Evolutionary conservation across 1,139 yeast genomes (phyloP).

Genomic region (Lodderomyces parapsilosis): DNA sequence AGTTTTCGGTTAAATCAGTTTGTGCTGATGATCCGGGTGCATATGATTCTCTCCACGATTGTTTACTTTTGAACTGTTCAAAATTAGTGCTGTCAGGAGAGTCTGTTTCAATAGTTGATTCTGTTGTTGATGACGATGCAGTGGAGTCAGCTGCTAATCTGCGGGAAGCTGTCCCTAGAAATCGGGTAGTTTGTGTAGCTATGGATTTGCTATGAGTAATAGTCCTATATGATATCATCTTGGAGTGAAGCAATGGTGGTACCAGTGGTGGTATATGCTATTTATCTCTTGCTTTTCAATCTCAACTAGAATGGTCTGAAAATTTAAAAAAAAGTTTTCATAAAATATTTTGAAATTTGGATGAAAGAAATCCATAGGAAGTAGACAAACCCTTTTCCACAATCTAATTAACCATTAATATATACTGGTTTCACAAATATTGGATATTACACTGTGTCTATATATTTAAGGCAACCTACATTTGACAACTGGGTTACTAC

Average conservation of each 20-base stretch:
- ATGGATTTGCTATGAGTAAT: not conserved
- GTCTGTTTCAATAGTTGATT: not conserved
- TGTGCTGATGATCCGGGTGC: constrained; percentile 30
- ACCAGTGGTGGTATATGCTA: no score
- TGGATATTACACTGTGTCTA: no score
- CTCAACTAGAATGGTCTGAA: no score
- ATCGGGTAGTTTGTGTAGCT: not conserved
- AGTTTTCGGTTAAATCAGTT: constrained; percentile 4
- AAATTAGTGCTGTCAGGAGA: constrained; percentile 1
- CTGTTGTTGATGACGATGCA: not conserved
- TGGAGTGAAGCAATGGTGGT: not conserved
- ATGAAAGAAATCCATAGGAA: no score
- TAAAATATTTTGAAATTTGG: no score
- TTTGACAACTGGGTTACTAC: no score
- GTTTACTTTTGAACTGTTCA: constrained; percentile 15
- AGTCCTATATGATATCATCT: not conserved
- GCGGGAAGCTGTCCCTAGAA: not conserved
- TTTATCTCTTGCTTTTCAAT: no score
- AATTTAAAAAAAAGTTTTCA: no score
- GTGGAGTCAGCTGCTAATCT: not conserved
- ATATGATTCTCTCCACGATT: constrained; percentile 24
- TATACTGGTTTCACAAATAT: no score
- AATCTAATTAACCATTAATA: no score
- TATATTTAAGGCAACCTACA: no score
- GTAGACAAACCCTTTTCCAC: no score